Conservation (phyloP, 2,329 filamentous ascomycete species). For the Talaromyces sp. region DNA sequence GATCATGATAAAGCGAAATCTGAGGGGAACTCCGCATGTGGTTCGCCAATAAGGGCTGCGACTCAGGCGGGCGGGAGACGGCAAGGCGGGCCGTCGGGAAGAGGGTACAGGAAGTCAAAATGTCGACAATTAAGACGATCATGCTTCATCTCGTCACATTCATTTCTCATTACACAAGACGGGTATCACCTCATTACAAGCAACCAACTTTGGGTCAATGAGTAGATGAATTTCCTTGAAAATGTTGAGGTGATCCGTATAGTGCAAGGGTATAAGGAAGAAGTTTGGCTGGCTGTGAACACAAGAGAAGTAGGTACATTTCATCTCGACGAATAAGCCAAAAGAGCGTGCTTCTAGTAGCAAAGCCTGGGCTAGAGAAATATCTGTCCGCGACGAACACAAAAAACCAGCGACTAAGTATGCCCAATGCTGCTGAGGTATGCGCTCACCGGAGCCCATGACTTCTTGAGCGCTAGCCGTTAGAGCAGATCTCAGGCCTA, state of each 20-base stretch:
- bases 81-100: background rate
- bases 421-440: background rate
- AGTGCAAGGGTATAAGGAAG: background rate
- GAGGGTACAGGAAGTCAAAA: background rate
- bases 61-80: background rate
- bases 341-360: background rate
- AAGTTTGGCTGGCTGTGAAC: background rate
- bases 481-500: background rate
- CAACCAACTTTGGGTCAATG: background rate
- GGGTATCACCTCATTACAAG: background rate
- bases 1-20: too few relatives aligned
- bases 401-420: background rate
- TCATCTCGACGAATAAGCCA: background rate
- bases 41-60: background rate
- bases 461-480: background rate
- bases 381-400: background rate
- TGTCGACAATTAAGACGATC: background rate
- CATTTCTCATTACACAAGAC: background rate
- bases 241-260: background rate
- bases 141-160: background rate
- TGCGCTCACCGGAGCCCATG: background rate
- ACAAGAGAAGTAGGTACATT: background rate
- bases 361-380: background rate
- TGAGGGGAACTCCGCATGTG: background rate
- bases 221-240: background rate